Evolutionary conservation across 495 filamentous ascomycete species (phyloP), one percentile per base, ranked within the genome.

Genomic region (Penicillium desertorum): DNA sequence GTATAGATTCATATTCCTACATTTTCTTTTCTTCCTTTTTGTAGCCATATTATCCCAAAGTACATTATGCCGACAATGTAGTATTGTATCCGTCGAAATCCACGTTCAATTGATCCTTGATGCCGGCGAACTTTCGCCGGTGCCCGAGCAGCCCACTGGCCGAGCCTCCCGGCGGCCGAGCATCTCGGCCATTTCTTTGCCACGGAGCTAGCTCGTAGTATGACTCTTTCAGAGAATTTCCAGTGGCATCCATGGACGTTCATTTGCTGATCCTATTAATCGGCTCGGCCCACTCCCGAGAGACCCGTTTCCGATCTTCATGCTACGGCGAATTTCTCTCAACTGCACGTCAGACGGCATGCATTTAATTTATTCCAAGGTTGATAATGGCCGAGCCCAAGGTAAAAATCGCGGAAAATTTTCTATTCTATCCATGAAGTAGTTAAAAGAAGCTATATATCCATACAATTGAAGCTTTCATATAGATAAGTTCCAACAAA

Each of bases 161-260:
- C 27, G 27, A 29, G 27, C 7, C 27, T 29, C 27, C 52, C 52
- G 34, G 16, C n/a, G 48, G 48, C n/a, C 36, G 32, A 39, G 22
- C 3, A 0, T n/a, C 20, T 23, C 52, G 43, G 43, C 52, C 43
- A 55, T 19, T 19, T 5, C 29, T 46, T 55, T 46, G 42, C 43
- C 52, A 46, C 30, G n/a, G 43, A 11, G 22, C 20, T n/a, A 53
- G 14, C 39, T 39, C 32, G 52, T 46, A 19, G 42, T 45, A 54
- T 25, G 34, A 25, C 19, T 25, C 19, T n/a, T n/a, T 30, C 29
- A 37, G 44, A 17, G 11, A 20, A 23, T 14, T n/a, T 3, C 9
- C 19, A n/a, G 14, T 14, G 7, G 1, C n/a, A 23, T 17, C 2
- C 5, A 25, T 5, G 23, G 23, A 25, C 23, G 17, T 11, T 39